Evolutionary conservation across 805 yeast species (phyloP).

Genomic region (Lipomyces mesembrius): DNA sequence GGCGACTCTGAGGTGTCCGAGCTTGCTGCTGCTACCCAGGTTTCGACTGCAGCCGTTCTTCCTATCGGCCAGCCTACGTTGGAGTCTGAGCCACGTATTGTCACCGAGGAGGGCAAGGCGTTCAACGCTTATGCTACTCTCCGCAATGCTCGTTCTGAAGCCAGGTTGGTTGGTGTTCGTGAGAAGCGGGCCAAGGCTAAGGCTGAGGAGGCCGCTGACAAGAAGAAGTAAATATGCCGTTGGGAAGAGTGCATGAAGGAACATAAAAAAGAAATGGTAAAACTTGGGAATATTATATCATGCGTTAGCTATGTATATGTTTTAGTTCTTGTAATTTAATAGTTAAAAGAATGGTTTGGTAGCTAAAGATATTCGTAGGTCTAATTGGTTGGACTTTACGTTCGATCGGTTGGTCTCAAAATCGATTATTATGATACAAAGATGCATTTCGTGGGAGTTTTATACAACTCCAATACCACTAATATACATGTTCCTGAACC

Average conservation of each 20-base stretch:
- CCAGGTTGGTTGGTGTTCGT: conserved; percentile 93
- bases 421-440: neutral
- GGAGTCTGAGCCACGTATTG: conserved; percentile 87
- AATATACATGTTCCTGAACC: neutral
- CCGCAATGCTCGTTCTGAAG: conserved; percentile 92
- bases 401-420: neutral
- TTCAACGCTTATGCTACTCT: conserved; percentile 92
- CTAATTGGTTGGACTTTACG: neutral
- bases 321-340: conserved; percentile 15
- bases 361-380: neutral
- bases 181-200: conserved; percentile 99
- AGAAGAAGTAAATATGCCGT: conserved; percentile 77
- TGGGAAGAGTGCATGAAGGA: neutral
- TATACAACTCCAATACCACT: neutral
- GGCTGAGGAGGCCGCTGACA: conserved; percentile 91
- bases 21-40: conserved; percentile 67
- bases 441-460: neutral
- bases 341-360: conserved; percentile 7
- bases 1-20: conserved; percentile 64
- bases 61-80: conserved; percentile 82
- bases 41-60: conserved; percentile 72
- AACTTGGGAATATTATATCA: conserved; percentile 17
- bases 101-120: conserved; percentile 63
- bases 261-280: conserved; percentile 8
- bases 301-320: conserved; percentile 15